Evolutionary conservation across 2,329 filamentous ascomycete species (phyloP).

Genomic region (Fusarium verticillioides): DNA sequence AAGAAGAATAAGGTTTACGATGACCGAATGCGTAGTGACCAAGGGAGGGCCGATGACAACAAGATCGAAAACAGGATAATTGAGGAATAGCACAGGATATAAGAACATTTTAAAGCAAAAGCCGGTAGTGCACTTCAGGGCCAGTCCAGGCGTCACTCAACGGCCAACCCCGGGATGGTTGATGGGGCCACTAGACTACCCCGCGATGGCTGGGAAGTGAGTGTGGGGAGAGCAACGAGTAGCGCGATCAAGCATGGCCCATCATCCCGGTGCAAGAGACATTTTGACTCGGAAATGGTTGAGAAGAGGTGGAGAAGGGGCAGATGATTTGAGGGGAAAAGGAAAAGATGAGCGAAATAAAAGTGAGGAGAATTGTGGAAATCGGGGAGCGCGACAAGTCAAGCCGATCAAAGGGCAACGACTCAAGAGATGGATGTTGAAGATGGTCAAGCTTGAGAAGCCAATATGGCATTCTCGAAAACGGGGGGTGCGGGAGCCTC

Average conservation of each 20-base stretch:
- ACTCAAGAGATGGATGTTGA: not conserved
- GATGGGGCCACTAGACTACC: constrained; percentile 38
- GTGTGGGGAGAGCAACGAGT: constrained; percentile 35
- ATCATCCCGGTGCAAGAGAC: constrained; percentile 5
- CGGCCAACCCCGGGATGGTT: constrained; percentile 34
- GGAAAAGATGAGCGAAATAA: constrained; percentile 10
- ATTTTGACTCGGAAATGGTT: constrained; percentile 15
- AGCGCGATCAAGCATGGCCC: constrained; percentile 11
- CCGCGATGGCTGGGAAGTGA: constrained; percentile 38
- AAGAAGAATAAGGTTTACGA: not conserved
- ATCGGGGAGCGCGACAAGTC: not conserved
- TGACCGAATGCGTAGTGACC: not conserved
- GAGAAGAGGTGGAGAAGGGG: constrained; percentile 12
- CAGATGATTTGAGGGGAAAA: constrained; percentile 6
- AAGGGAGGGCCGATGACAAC: constrained; percentile 24
- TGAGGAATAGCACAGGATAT: constrained; percentile 27
- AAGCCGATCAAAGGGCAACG: not conserved
- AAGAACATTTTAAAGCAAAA: constrained; percentile 25
- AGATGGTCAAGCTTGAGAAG: constrained; percentile 20
- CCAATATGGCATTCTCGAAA: constrained; percentile 25
- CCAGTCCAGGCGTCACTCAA: constrained; percentile 32
- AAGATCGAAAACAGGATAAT: constrained; percentile 32
- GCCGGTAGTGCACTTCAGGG: constrained; percentile 7
- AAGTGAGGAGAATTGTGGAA: not conserved
- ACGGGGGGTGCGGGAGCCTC: constrained; percentile 37